These are phyloP conservation scores for Hortiboletus flavorubellus DNA, from an alignment of 768 basidiomycete genomes.

Conservation along the genomic window DNA sequence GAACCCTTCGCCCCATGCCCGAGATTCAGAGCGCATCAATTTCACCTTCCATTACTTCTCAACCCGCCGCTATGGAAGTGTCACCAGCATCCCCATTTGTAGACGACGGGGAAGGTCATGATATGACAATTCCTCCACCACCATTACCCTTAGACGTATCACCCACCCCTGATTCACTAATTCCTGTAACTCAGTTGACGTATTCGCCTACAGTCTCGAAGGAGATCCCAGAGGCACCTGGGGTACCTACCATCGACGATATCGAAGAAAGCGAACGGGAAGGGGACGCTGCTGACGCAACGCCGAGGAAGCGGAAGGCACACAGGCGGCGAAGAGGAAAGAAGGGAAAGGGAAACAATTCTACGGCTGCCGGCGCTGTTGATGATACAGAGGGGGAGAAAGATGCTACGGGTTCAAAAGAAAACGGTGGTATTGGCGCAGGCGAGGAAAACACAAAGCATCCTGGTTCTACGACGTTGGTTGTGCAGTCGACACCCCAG, in stretches of 20 bases:
- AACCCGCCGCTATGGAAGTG: neutral
- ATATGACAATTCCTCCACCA: neutral
- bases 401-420: conserved; percentile 33
- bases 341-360: conserved; percentile 44
- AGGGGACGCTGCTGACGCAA: conserved; percentile 36
- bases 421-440: conserved; percentile 29
- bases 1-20: neutral
- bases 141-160: neutral
- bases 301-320: conserved; percentile 41
- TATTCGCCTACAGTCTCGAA: conserved; percentile 6
- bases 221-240: conserved; percentile 8
- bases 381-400: conserved; percentile 27
- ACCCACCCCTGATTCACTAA: neutral
- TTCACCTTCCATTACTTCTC: neutral
- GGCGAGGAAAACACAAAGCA: conserved; percentile 17
- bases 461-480: conserved; percentile 12
- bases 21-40: neutral
- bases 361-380: conserved; percentile 5
- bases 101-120: conserved; percentile 1
- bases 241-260: conserved; percentile 29
- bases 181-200: conserved; percentile 1
- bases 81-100: neutral
- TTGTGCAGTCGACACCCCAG: conserved; percentile 26
- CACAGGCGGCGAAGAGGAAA: conserved; percentile 46
- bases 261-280: conserved; percentile 63